These are phyloP conservation scores for Tagetes erecta DNA, from an alignment of 129 eudicot genomes.

Conservation along the genomic window DNA sequence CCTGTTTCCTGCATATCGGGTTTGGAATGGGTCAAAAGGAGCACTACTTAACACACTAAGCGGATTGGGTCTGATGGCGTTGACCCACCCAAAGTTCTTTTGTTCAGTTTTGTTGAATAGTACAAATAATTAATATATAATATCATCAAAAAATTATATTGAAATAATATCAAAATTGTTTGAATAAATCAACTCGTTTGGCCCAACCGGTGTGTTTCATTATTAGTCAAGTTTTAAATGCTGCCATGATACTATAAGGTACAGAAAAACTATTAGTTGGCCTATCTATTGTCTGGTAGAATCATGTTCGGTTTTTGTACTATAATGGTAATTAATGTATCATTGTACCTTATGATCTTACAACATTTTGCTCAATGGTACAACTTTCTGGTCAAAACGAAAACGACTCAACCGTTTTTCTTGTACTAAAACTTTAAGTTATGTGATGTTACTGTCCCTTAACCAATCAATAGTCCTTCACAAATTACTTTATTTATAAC, in stretches of 20 bases:
- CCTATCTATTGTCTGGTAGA: background rate
- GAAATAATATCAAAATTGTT: background rate
- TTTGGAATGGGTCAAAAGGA: background rate
- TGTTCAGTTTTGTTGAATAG: background rate
- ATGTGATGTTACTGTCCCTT: too few relatives aligned
- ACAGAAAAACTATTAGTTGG: constrained; percentile 7
- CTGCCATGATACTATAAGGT: background rate
- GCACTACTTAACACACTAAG: background rate
- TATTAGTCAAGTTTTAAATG: background rate
- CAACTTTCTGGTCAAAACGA: background rate
- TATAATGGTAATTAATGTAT: background rate
- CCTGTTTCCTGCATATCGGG: constrained; percentile 53
- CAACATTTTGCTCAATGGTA: constrained; percentile 11
- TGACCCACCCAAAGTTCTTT: background rate
- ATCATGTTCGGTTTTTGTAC: background rate
- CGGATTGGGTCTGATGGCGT: background rate
- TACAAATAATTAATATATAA: background rate
- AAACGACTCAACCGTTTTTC: background rate
- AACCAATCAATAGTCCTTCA: background rate
- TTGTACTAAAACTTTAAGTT: background rate
- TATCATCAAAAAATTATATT: too few relatives aligned
- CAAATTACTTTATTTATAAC: background rate
- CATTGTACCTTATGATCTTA: background rate
- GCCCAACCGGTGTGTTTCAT: background rate
- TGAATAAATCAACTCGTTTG: background rate